Percentiles rank a stretch among this genome's conserved stretches.
These are phyloP conservation scores for Allium cepa DNA, from an alignment of 106 monocot genomes.

Conservation along the genomic window DNA sequence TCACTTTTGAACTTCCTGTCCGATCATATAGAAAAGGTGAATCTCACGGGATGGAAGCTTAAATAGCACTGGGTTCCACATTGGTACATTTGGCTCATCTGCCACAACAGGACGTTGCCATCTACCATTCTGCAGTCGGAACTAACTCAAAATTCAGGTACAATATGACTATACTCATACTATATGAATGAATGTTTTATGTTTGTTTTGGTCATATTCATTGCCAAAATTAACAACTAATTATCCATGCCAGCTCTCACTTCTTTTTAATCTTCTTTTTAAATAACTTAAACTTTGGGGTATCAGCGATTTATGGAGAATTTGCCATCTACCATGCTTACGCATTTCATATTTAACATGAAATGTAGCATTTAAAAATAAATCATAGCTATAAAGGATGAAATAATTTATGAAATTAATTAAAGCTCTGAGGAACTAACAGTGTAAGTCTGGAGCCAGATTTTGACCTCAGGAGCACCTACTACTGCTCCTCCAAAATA, in stretches of 20 bases:
- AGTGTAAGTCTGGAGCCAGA: slow-evolving; percentile 73
- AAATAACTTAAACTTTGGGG: too few species aligned
- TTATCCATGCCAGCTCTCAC: too few species aligned
- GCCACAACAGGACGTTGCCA: slow-evolving; percentile 65
- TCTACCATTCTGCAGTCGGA: slow-evolving; percentile 36
- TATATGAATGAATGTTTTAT: too few species aligned
- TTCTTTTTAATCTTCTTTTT: too few species aligned
- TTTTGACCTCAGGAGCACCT: slow-evolving; percentile 89
- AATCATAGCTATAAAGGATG: too few species aligned
- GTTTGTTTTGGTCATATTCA: too few species aligned
- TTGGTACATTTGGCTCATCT: slow-evolving; percentile 61
- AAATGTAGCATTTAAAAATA: too few species aligned
- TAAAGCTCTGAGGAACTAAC: slow-evolving; percentile 18
- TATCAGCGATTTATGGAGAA: too few species aligned
- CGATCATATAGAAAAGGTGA: slow-evolving; percentile 88
- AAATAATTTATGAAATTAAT: too few species aligned
- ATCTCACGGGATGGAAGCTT: slow-evolving; percentile 77
- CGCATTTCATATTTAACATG: too few species aligned
- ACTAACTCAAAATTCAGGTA: background rate
- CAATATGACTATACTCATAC: background rate
- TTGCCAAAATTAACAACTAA: too few species aligned
- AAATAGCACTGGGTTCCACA: slow-evolving; percentile 98
- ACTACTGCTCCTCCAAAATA: slow-evolving; percentile 82
- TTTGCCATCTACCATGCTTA: too few species aligned
- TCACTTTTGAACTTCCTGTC: slow-evolving; percentile 90